Conservation (phyloP, 768 basidiomycete genomes). For the Lepiota brunneoincarnata region DNA sequence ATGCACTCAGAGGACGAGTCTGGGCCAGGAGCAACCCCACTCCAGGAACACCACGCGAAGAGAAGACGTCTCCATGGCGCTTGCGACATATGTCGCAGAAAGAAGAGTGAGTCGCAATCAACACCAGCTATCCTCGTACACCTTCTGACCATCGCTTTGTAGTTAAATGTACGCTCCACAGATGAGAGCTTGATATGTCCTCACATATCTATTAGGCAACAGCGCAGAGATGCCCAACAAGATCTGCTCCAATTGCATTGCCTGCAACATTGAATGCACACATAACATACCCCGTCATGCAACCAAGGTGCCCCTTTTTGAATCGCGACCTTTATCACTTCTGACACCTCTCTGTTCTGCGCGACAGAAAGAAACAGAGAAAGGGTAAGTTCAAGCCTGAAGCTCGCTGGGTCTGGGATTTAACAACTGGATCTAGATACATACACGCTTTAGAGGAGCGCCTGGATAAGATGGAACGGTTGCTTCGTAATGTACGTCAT, state of each 20-base stretch:
- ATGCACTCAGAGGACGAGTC: constrained; percentile 18
- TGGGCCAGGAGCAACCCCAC: constrained; percentile 3
- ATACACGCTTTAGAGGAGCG: constrained; percentile 28
- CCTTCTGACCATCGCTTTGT: constrained; percentile 4
- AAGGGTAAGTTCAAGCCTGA: constrained; percentile 24
- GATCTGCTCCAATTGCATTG: constrained; percentile 54
- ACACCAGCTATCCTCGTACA: background rate
- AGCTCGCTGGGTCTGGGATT: background rate
- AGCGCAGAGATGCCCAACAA: constrained; percentile 57
- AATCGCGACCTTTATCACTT: background rate
- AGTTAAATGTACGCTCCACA: constrained; percentile 36
- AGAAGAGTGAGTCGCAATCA: constrained; percentile 33
- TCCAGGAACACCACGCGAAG: constrained; percentile 23
- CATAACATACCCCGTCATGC: constrained; percentile 48
- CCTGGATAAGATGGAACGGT: constrained; percentile 26
- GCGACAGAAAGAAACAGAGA: constrained; percentile 31
- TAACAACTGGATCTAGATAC: constrained; percentile 18
- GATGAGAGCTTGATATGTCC: background rate
- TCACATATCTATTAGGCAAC: constrained; percentile 38
- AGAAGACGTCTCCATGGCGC: constrained; percentile 41
- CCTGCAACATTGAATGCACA: constrained; percentile 47
- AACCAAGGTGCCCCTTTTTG: constrained; percentile 35
- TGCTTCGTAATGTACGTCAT: constrained; percentile 23
- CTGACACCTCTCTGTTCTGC: background rate
- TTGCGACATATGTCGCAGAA: constrained; percentile 45